Conservation (phyloP, 495 filamentous ascomycete genomes). For the Recurvomyces mirabilis region DNA sequence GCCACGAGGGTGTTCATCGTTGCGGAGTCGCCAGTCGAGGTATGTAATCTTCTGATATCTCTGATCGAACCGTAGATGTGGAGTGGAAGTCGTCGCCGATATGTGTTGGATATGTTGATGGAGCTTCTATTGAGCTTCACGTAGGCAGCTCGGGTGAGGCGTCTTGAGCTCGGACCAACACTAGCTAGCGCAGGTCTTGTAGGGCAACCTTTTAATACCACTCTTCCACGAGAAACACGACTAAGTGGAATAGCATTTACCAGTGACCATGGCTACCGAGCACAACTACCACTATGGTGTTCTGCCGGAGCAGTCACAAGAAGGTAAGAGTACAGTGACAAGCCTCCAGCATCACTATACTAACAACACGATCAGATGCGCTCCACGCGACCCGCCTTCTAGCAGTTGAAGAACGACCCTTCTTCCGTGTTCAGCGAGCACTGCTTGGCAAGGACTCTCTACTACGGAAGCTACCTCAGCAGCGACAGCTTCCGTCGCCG, state of each 20-base stretch:
- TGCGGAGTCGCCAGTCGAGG: conserved; percentile 14
- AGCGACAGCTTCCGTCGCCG: conserved; percentile 55
- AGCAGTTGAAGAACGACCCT: conserved; percentile 84
- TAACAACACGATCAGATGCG: conserved; percentile 42
- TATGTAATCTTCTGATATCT: too few relatives aligned
- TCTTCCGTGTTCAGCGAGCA: conserved; percentile 77
- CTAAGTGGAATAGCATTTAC: too few relatives aligned
- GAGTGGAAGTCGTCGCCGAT: too few relatives aligned
- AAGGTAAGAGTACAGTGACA: neutral
- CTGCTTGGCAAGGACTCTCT: conserved; percentile 56
- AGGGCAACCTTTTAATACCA: too few relatives aligned
- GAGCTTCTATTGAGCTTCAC: too few relatives aligned
- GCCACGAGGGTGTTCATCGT: conserved; percentile 89
- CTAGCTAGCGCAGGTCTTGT: neutral
- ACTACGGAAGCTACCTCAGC: conserved; percentile 35
- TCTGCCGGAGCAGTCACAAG: conserved; percentile 14
- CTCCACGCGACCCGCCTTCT: conserved; percentile 86
- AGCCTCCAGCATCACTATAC: neutral
- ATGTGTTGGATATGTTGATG: too few relatives aligned
- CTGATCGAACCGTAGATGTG: too few relatives aligned
- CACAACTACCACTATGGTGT: conserved; percentile 1
- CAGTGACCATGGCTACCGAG: neutral
- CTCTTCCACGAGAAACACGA: too few relatives aligned
- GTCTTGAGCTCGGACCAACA: too few relatives aligned
- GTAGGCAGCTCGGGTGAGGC: too few relatives aligned